Base-by-base conservation (phyloP, 768 basidiomycete genomes). In the Cystobasidium tubakii region DNA sequence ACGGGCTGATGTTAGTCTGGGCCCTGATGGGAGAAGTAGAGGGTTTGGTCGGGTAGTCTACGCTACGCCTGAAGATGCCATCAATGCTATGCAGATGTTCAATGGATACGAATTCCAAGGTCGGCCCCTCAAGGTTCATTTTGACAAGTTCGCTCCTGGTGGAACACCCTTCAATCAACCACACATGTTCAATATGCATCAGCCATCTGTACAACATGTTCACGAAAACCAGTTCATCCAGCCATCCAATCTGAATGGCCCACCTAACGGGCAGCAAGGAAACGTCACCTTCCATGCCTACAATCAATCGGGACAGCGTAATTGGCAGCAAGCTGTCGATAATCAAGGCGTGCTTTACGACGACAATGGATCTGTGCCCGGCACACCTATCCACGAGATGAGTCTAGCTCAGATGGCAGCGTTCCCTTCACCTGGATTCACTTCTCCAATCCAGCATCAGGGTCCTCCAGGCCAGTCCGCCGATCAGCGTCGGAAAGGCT, bases 21-120 rank as follows among this genome's bases (percentile, higher is more conserved):
- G 91, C 42, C 86, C 86, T 3, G 92, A 96, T 79, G 91, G 92
- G 15, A 86, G 93, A 42, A 92, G 91, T 43, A 84, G 92, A 65
- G 96, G 96, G 0, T 95, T 93, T 78, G 95, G 96, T 0, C 95
- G 90, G 0, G 93, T 97, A 0, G 86, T 89, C 0, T 95, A 91
- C 79, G 87, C 89, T 4, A 89, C 86, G 1, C 90, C 92, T 76
- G 83, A 84, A 36, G 94, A 97, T 78, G 90, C 94, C 1, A 88
- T 91, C 74, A 83, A 87, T 17, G 95, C 92, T 1, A 87, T 92
- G 34, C 84, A 85, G 63, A 88, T 91, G 86, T 95, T 95, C 81
- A 91, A 96, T 77, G 92, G 92, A 92, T 94, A 78, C 78, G 93
- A 96, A 76, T 90, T 89, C 78, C 90, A 90, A 79, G 92, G 92